Percentiles rank a stretch among this genome's conserved stretches.
Conservation (phyloP, 371 early-diverging fungal genomes). For the Mortierella sp. region DNA sequence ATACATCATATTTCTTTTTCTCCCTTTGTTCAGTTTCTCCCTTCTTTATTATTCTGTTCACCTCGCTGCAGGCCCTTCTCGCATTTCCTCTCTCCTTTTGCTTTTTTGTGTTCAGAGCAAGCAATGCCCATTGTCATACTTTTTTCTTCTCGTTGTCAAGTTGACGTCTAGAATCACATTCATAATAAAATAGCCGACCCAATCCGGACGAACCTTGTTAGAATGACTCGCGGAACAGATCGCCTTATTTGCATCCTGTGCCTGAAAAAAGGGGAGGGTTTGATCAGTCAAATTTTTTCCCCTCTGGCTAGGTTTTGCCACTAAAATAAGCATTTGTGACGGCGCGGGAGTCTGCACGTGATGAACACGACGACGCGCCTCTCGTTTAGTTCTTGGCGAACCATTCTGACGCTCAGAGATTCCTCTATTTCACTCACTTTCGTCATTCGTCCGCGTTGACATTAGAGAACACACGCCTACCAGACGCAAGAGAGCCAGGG, state of each 20-base stretch:
- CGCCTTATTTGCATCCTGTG: not conserved
- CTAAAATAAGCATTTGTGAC: not conserved
- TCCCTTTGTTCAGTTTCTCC: not conserved
- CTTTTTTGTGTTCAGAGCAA: not conserved
- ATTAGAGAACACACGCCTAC: too few relatives aligned
- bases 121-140: not conserved
- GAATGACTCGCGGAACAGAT: not conserved
- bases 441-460: not conserved
- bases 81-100: not conserved
- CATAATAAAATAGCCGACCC: slow-evolving; percentile 1
- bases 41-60: too few relatives aligned
- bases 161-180: not conserved
- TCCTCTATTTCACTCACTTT: not conserved
- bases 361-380: not conserved
- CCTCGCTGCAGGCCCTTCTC: too few relatives aligned
- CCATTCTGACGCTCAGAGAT: not conserved
- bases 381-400: not conserved
- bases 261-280: not conserved
- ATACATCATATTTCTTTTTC: not conserved
- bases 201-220: not conserved
- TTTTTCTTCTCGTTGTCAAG: not conserved
- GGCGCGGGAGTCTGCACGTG: not conserved
- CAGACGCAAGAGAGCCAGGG: too few relatives aligned
- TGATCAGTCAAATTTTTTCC: not conserved
- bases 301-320: slow-evolving; percentile 1